These are phyloP conservation scores for Rhizopogon parksii DNA, from an alignment of 1,284 basidiomycete species.

Conservation along the genomic window DNA sequence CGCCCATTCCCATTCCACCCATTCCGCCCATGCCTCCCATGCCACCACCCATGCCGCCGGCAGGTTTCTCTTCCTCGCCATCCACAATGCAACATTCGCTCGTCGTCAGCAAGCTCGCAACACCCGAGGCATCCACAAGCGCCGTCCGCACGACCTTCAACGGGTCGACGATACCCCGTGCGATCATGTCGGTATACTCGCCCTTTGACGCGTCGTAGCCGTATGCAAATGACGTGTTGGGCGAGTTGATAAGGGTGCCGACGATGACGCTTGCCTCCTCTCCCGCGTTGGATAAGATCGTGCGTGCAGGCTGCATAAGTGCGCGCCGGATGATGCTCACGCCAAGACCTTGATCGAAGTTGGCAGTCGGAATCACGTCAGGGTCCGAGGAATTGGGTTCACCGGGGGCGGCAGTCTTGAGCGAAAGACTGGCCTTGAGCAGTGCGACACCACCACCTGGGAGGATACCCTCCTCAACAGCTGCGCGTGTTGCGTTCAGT, in stretches of 20 bases:
- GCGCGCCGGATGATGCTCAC: constrained; percentile 91
- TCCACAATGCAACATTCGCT: constrained; percentile 93
- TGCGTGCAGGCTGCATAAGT: constrained; percentile 77
- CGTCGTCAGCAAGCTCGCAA: constrained; percentile 88
- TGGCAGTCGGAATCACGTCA: constrained; percentile 67
- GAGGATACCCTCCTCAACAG: constrained; percentile 97
- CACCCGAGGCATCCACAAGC: constrained; percentile 82
- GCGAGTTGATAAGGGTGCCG: constrained; percentile 68
- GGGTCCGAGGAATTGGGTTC: constrained; percentile 47
- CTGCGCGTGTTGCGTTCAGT: constrained; percentile 93
- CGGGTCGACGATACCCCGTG: constrained; percentile 90
- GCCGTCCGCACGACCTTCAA: constrained; percentile 91
- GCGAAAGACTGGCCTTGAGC: constrained; percentile 82
- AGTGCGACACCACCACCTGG: constrained; percentile 92
- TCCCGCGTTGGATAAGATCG: constrained; percentile 92
- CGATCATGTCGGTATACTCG: constrained; percentile 93
- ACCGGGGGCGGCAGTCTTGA: constrained; percentile 55
- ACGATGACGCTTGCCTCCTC: constrained; percentile 94
- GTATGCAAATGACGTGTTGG: constrained; percentile 67
- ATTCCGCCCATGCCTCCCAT: constrained; percentile 57
- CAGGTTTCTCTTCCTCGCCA: constrained; percentile 74
- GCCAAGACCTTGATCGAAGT: constrained; percentile 98
- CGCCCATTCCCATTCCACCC: constrained; percentile 57
- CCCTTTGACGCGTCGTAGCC: constrained; percentile 92
- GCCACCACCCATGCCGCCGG: constrained; percentile 33